Evolutionary conservation across 2,329 filamentous ascomycete genomes (phyloP), one percentile per base, ranked within the genome.

Genomic region (Talaromyces sp.): DNA sequence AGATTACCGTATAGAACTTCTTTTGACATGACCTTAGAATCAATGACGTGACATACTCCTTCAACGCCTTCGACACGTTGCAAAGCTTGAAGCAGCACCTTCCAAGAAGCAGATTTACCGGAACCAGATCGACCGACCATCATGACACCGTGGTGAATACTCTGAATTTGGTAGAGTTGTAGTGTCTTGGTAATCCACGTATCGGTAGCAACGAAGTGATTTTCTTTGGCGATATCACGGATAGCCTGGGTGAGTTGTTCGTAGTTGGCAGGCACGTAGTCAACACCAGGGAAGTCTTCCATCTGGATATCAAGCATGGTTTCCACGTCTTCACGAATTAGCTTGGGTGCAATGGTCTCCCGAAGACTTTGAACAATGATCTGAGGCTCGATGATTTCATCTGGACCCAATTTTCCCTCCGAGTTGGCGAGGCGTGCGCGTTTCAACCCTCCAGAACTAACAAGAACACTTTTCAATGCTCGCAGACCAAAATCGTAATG

Each of bases 11-110:
- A 99, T 3, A 99, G 83, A 27, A 92, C 91, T 80, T 99, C 95
- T 80, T 99, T 99, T 61, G 93, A 97, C 95, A 99, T 99, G 78
- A 99, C 96, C 81, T 99, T 99, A 47, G 94, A 96, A 78, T 99
- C 95, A 71, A 99, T 99, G 64, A 99, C 91, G 74, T 99, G 95
- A 70, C 89, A 97, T 54, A 99, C 92, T 37, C 96, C 95, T 78
- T 99, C 96, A 7, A 96, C 85, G 27, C 90, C 89, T 76, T 99
- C 95, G 14, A 96, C 91, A 72, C 90, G 88, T 73, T 98, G 94
- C 66, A 99, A 81, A 16, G 96, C 95, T 73, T 96, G 91, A 22
- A 99, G 85, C 60, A 99, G 84, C 49, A 96, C 88, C 73, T 91
- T 93, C 95, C 96, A 99, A 5, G 95, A 91, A 1, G 91, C 89